Evolutionary conservation across 345 rosid genomes (phyloP), one percentile per base, ranked within the genome.

Genomic region (Iberis pinnata): DNA sequence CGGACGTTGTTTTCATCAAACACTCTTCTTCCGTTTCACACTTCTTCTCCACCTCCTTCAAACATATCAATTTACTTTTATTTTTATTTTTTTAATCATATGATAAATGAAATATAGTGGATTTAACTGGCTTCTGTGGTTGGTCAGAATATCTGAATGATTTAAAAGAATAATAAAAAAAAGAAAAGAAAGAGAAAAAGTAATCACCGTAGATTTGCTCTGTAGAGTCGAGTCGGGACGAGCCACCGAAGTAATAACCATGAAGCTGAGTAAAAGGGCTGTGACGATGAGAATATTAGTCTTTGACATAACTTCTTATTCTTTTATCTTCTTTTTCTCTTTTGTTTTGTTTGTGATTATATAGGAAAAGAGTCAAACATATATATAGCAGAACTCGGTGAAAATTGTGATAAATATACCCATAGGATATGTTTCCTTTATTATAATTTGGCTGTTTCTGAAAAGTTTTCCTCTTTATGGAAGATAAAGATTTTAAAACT

Each of bases 21-120:
- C 69, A 64, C 3, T 56, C 69, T 0, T 64, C 56, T 0, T 64
- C 56, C 5, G 44, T n/a, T 56, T 56, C 63, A 56, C 69, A 64
- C 0, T 47, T 46, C 25, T 38, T 38, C 15, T 55, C 49, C 33
- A 20, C 43, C 16, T 46, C 43, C 56, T 56, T 12, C 50, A 56
- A 2, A 20, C 37, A 32, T 1, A 8, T 27, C 32, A 29, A 49
- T n/a, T n/a, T n/a, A n/a, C n/a, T n/a, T n/a, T n/a, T n/a, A n/a
- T n/a, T n/a, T n/a, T n/a, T n/a, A n/a, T 6, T 24, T 6, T 48
- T 12, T 8, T 19, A 25, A 45, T 20, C 10, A 47, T n/a, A n/a
- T n/a, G n/a, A n/a, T n/a, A n/a, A n/a, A n/a, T n/a, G n/a, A n/a
- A 26, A 26, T 4, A 26, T 26, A 4, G 8, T 26, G 29, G 29